These are phyloP conservation scores for Ophiostoma angusticollis DNA, from an alignment of 2,329 filamentous ascomycete species.

Conservation along the genomic window DNA sequence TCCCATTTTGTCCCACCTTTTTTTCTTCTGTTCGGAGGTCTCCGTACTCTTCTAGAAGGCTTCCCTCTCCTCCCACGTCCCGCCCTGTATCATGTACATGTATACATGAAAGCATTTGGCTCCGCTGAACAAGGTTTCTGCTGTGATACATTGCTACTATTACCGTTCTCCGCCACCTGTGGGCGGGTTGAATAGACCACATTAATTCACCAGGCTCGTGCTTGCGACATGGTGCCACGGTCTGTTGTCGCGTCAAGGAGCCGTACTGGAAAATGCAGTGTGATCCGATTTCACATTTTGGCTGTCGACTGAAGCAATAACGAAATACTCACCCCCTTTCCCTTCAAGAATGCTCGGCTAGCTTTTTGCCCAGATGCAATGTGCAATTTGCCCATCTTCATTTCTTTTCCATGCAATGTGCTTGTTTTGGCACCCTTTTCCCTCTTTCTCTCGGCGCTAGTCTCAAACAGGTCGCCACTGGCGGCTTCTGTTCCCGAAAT, in stretches of 20 bases:
- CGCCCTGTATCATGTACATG: no score
- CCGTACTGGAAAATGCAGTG: no score
- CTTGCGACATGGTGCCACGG: no score
- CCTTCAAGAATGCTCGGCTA: neutral
- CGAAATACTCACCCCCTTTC: no score
- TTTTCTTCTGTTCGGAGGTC: no score
- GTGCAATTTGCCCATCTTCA: neutral
- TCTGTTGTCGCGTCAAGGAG: no score
- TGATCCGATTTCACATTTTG: no score
- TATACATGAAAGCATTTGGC: no score
- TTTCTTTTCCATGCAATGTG: neutral
- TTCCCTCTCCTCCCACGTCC: neutral
- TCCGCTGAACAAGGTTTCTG: conserved; percentile 12
- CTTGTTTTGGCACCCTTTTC: conserved; percentile 3
- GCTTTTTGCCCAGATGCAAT: neutral
- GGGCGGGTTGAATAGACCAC: no score
- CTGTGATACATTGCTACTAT: conserved; percentile 5
- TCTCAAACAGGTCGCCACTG: conserved; percentile 2
- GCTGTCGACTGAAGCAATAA: neutral
- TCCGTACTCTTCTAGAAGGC: neutral
- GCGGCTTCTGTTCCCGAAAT: conserved; percentile 8
- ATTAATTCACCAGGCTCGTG: no score
- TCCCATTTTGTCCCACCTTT: no score
- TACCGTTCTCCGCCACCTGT: no score
- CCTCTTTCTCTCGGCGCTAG: conserved; percentile 3